These are phyloP conservation scores for Aureobasidium melanogenum DNA, from an alignment of 2,329 filamentous ascomycete species.

Conservation along the genomic window DNA sequence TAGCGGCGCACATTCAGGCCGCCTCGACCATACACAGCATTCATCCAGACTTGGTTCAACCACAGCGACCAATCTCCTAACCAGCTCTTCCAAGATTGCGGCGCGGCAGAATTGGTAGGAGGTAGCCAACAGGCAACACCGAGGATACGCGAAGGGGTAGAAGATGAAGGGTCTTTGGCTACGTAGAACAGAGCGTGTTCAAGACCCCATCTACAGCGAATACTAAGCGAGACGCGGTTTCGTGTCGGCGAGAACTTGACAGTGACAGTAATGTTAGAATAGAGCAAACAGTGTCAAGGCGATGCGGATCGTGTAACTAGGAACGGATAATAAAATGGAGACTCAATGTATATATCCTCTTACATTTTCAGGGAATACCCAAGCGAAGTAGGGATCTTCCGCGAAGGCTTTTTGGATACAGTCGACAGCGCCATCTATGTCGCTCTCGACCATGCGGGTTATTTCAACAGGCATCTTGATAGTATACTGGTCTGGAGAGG, in stretches of 20 bases:
- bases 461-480: constrained; percentile 42
- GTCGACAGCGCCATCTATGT: constrained; percentile 55
- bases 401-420: constrained; percentile 60
- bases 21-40: constrained; percentile 58
- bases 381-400: constrained; percentile 58
- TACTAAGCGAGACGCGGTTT: constrained; percentile 54
- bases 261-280: constrained; percentile 9
- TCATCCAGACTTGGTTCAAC: constrained; percentile 57
- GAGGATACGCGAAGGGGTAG: constrained; percentile 42
- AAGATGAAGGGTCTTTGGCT: constrained; percentile 48
- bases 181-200: constrained; percentile 61
- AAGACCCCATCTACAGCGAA: constrained; percentile 63
- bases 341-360: constrained; percentile 21
- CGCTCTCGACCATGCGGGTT: constrained; percentile 44
- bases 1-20: constrained; percentile 61
- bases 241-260: constrained; percentile 46
- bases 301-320: not conserved
- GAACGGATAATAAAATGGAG: constrained; percentile 31
- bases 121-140: constrained; percentile 67
- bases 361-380: constrained; percentile 56
- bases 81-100: constrained; percentile 54
- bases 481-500: not conserved
- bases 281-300: not conserved
- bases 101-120: constrained; percentile 38
- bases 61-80: constrained; percentile 53